Base-by-base conservation (phyloP, 148 eudicot genomes). In the Rhododendron griersonianum region DNA sequence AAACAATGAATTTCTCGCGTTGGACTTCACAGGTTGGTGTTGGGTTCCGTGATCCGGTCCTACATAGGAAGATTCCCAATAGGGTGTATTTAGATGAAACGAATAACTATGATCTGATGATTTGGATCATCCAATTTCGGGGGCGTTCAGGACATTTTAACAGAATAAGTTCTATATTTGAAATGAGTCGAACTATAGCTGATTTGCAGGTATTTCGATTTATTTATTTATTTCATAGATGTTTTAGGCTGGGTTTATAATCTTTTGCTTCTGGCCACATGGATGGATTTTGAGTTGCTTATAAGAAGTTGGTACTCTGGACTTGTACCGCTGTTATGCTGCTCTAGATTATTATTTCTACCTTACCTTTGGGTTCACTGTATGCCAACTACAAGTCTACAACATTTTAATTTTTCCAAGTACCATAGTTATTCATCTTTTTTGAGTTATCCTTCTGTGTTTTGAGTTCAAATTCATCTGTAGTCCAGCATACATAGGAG, bases 1-100 rank as follows among this genome's bases (percentile, higher is more conserved):
- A 87, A 89, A 65, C 63, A 41, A 0, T 93, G 92, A 92, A 65
- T 41, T 53, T 80, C 84, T 74, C 5, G 13, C 55, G 50, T 81
- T n/a, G 67, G 65, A 67, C 63, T 15, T 65, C 53, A 19, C 18
- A 23, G 67, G 80, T 84, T 23, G 47, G 55, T 7, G 61, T 65
- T 81, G 83, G 28, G 16, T 55, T 21, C 83, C 15, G 10, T 69
- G 18, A 33, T 71, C 39, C 9, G 18, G 1, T 21, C 35, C 71
- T 10, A 81, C 2, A 35, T 21, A 2, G 23, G 83, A 53, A 19
- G 65, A 28, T 80, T 80, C 83, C 83, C 45, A 57, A 21, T 37
- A 1, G 16, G 15, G 47, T 53, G 25, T 57, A 19, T 57, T 81
- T 30, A 37, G 83, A 81, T 8, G 4, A 19, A 57, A 33, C 1